Evolutionary conservation across 2,329 filamentous ascomycete genomes (phyloP).

Genomic region (Eurotiales sp.): DNA sequence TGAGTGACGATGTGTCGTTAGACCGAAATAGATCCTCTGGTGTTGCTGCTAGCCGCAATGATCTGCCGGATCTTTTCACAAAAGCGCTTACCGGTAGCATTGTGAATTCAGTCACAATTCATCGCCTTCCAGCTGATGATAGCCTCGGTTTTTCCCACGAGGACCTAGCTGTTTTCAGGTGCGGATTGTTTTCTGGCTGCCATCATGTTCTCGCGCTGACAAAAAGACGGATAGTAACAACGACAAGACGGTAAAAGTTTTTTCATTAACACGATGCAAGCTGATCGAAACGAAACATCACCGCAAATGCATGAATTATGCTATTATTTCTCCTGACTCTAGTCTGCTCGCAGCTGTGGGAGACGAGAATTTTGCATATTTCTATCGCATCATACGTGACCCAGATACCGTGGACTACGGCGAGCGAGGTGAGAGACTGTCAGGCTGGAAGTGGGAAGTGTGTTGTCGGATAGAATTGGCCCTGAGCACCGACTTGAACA

Average conservation of each 20-base stretch:
- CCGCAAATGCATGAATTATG: conserved; percentile 86
- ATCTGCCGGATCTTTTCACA: conserved; percentile 45
- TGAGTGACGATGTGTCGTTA: conserved; percentile 18
- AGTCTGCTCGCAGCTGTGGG: conserved; percentile 76
- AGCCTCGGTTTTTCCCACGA: conserved; percentile 46
- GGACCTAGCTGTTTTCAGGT: conserved; percentile 52
- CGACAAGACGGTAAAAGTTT: conserved; percentile 82
- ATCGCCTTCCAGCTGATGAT: conserved; percentile 47
- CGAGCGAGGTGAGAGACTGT: conserved; percentile 31
- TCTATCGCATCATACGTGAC: conserved; percentile 57
- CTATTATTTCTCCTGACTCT: conserved; percentile 88
- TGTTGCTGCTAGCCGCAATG: conserved; percentile 22
- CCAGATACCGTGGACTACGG: conserved; percentile 23
- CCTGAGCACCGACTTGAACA: conserved; percentile 27
- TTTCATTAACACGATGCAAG: conserved; percentile 66
- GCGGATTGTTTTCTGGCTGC: conserved; percentile 14
- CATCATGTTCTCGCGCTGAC: conserved; percentile 16
- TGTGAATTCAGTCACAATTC: conserved; percentile 64
- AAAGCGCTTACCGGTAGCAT: conserved; percentile 61
- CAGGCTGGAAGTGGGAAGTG: conserved; percentile 40
- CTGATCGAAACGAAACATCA: conserved; percentile 69
- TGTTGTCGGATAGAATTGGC: conserved; percentile 38
- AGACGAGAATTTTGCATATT: conserved; percentile 80
- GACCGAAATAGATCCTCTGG: conserved; percentile 20
- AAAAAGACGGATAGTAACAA: conserved; percentile 77